Base-by-base conservation (phyloP, 495 filamentous ascomycete species). In the Talaromyces thailandensis region DNA sequence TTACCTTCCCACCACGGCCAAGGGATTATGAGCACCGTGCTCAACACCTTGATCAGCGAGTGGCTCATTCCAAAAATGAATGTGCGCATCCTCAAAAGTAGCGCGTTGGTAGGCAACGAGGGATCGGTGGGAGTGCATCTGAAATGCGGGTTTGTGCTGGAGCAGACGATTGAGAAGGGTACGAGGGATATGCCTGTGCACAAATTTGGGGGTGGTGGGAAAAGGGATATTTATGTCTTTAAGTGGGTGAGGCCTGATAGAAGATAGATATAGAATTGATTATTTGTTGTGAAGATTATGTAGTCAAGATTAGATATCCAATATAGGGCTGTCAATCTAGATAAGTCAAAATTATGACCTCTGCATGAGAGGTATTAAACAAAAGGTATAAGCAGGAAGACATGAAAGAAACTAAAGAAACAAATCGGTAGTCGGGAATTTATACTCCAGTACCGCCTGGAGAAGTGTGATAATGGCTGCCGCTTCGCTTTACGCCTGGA, bases 391-490 rank as follows among this genome's bases (percentile, higher is more conserved):
- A 52, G 28, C 1, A 12, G 6, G 6, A 12, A 35, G 2, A 35
- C 16, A 16, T 37, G 29, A n/a, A 56, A 29, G 14, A 53, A 56
- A 6, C 21, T 0, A 56, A 40, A n/a, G 16, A 56, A 4, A 62
- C 14, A 29, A 40, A 40, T 4, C 16, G 14, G 35, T 14, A 16
- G 29, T 18, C 35, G 18, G 7, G 21, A 53, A 14, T 56, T n/a
- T 29, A 53, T 37, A 56, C 61, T 56, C 35, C 53, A 40, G 61
- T 56, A 14, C 70, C 69, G 16, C 70, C 70, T 8, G 70, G 67
- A 11, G 71, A 66, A 8, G 58, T 68, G 58, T 73, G 67, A 63
- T 69, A 72, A 64, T 75, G 71, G 58, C 71, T 75, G 8, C 62
- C 61, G n/a, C 67, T 70, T 25, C 72, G 72, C 55, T 62, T 69